Conservation (phyloP, 768 basidiomycete species). For the Candolleomyces efflorescens region DNA sequence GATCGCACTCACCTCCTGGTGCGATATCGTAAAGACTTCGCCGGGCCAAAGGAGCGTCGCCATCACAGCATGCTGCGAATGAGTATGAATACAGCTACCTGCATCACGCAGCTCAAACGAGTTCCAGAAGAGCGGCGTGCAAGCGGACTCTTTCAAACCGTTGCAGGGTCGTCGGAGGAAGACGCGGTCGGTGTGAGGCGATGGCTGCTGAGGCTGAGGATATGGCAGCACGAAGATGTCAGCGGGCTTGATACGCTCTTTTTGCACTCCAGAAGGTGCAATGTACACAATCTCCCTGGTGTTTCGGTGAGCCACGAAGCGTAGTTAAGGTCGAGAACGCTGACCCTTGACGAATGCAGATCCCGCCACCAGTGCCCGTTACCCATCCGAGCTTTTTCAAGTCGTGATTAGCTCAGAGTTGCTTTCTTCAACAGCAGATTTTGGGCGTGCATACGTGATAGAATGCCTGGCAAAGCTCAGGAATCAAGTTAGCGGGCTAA, state of each 20-base stretch:
- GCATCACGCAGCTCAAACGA: constrained; percentile 77
- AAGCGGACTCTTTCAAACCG: constrained; percentile 80
- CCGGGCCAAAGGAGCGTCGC: constrained; percentile 76
- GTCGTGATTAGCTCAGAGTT: constrained; percentile 3
- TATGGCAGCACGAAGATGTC: constrained; percentile 88
- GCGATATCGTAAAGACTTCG: constrained; percentile 71
- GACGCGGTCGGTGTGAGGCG: constrained; percentile 63
- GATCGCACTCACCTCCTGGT: constrained; percentile 49
- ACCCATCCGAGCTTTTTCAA: constrained; percentile 75
- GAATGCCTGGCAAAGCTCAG: constrained; percentile 78
- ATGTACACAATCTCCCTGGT: constrained; percentile 74
- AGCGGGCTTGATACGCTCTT: constrained; percentile 77
- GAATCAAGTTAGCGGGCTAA: constrained; percentile 90
- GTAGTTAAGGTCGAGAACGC: constrained; percentile 13
- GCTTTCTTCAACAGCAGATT: background rate
- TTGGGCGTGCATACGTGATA: constrained; percentile 43
- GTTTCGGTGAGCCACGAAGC: background rate
- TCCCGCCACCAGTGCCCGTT: constrained; percentile 83
- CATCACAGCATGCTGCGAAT: constrained; percentile 89
- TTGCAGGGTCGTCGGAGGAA: constrained; percentile 72
- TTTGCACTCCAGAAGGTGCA: constrained; percentile 88
- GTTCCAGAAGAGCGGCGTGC: constrained; percentile 91
- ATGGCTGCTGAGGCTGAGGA: constrained; percentile 44
- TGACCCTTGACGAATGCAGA: constrained; percentile 67
- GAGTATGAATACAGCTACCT: constrained; percentile 88